phyloP scores from a whole-genome alignment of 192 early-diverging fungal genomes.

The Chytriomyces sp. region DNA sequence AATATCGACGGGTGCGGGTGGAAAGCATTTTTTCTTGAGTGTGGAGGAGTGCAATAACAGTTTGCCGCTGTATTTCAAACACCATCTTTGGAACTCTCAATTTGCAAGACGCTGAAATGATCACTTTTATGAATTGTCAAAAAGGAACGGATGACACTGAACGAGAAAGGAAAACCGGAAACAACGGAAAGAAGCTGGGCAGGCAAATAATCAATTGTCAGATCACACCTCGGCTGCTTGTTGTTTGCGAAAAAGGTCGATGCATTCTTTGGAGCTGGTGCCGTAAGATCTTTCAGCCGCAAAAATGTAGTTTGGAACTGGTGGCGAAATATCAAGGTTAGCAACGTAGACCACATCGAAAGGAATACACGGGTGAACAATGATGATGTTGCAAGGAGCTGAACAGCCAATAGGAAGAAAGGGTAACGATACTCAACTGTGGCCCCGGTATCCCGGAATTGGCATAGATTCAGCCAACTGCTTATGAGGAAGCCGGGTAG shows the following conservation, averaged over 20 bases:
- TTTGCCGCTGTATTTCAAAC: too few species aligned
- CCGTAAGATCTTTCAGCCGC: constrained; percentile 54
- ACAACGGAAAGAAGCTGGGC: neutral
- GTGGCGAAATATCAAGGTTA: neutral
- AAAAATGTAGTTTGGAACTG: constrained; percentile 53
- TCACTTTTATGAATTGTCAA: neutral
- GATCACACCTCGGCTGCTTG: neutral
- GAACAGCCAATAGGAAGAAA: too few species aligned
- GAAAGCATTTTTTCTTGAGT: constrained; percentile 12
- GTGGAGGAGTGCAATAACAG: constrained; percentile 13
- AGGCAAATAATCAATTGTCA: neutral
- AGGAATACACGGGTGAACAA: neutral
- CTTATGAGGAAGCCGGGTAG: constrained; percentile 45
- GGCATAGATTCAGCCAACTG: constrained; percentile 45
- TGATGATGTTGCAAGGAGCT: neutral
- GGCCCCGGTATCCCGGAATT: constrained; percentile 60
- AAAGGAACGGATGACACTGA: neutral
- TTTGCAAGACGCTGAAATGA: too few species aligned
- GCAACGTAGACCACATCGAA: neutral
- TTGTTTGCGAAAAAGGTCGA: constrained; percentile 34
- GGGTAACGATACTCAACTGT: constrained; percentile 37
- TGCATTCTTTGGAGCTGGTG: constrained; percentile 47
- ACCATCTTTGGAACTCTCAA: too few species aligned
- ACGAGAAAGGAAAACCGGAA: neutral
- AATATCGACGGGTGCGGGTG: neutral